Percentiles rank a stretch among this genome's conserved stretches.
phyloP scores from a whole-genome alignment of 768 basidiomycete species.

The Lactifluus volemus region DNA sequence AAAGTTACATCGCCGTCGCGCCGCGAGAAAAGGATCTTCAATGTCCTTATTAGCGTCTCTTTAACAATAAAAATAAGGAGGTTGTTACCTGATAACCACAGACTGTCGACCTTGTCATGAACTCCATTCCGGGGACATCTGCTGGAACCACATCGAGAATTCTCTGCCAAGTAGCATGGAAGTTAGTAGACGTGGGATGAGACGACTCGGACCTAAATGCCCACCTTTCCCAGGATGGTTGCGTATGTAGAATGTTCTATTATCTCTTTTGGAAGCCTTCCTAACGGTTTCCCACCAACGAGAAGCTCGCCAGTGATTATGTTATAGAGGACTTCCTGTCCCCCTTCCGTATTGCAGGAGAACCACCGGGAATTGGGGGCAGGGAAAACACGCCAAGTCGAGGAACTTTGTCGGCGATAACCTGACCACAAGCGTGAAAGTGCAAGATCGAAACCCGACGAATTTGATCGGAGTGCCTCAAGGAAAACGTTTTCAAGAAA shows the following conservation, averaged over 20 bases:
- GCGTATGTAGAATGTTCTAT: not conserved
- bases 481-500: not conserved
- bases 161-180: not conserved
- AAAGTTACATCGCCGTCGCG: not conserved
- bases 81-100: not conserved
- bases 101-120: not conserved
- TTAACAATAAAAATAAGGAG: not conserved
- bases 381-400: not conserved
- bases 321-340: not conserved
- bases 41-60: not conserved
- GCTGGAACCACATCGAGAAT: not conserved
- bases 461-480: not conserved
- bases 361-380: not conserved
- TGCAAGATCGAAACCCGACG: not conserved
- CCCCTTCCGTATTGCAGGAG: not conserved
- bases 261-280: conserved; percentile 1
- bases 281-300: not conserved
- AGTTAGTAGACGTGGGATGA: not conserved
- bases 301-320: not conserved
- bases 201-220: not conserved
- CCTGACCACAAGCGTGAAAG: not conserved
- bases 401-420: not conserved
- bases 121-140: not conserved
- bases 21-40: not conserved
- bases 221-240: not conserved